A percentile compares a stretch with the other conserved stretches of the same genome.
Conservation (phyloP, 805 yeast species). For the Jamesozyma gamospora region DNA sequence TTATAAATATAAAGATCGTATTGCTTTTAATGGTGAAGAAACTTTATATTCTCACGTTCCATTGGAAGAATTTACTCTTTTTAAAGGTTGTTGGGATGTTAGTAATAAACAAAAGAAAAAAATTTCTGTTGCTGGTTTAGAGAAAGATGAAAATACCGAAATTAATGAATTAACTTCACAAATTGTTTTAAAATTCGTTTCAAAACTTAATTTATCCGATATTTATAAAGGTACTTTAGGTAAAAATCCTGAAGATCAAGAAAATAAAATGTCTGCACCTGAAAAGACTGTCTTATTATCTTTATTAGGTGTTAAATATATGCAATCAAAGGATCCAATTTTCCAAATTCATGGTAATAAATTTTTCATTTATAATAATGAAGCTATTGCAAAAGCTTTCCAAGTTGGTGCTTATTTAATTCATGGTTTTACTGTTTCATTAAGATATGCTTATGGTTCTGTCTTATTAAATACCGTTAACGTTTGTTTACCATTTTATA, state of each 20-base stretch:
- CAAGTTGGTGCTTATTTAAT: constrained; percentile 16
- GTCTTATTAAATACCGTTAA: constrained; percentile 14
- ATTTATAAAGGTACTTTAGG: constrained; percentile 14
- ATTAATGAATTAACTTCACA: constrained; percentile 9
- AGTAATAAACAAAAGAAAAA: constrained; percentile 11
- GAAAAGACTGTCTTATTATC: constrained; percentile 12
- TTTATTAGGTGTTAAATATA: constrained; percentile 14
- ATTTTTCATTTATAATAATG: constrained; percentile 12
- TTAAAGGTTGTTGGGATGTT: constrained; percentile 19
- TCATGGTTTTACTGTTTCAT: constrained; percentile 14
- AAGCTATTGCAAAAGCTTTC: constrained; percentile 10
- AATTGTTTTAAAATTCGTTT: constrained; percentile 11
- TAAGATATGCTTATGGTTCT: constrained; percentile 15
- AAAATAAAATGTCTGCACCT: constrained; percentile 13
- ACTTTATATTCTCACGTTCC: constrained; percentile 16
- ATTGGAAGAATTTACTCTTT: constrained; percentile 16
- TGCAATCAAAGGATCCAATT: constrained; percentile 9
- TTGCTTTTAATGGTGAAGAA: constrained; percentile 20
- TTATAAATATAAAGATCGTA: constrained; percentile 12
- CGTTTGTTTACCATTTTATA: constrained; percentile 13
- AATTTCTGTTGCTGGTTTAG: background rate
- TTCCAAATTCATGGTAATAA: constrained; percentile 18
- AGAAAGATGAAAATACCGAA: background rate
- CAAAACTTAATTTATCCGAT: constrained; percentile 12
- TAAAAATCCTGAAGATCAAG: constrained; percentile 12